phyloP scores from a whole-genome alignment of 2,329 filamentous ascomycete genomes.

The Fusarium citri region DNA sequence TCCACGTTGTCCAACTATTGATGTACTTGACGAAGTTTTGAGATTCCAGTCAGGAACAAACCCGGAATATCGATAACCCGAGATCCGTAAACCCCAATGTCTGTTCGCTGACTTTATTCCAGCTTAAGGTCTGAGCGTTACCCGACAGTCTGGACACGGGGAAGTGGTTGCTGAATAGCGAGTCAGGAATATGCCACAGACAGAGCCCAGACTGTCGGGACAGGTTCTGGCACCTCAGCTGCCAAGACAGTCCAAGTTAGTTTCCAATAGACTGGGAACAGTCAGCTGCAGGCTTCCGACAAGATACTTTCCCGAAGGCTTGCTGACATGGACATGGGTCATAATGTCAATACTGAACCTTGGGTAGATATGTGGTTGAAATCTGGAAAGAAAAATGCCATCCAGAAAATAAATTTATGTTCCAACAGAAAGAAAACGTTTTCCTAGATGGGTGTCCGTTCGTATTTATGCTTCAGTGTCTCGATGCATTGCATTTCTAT shows the following conservation, averaged over 20 bases:
- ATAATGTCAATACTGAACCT: too few species aligned
- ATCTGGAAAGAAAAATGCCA: too few species aligned
- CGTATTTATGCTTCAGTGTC: too few species aligned
- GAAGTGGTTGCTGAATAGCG: neutral
- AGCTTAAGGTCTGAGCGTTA: neutral
- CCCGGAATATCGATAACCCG: accelerated
- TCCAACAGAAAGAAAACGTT: too few species aligned
- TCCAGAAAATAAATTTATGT: too few species aligned
- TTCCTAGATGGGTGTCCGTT: too few species aligned
- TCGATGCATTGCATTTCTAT: neutral
- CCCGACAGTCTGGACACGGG: neutral
- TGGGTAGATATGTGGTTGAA: too few species aligned
- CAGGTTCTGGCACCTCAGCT: neutral
- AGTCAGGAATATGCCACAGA: neutral
- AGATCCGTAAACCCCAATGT: neutral
- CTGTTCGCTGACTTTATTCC: neutral
- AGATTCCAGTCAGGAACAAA: neutral
- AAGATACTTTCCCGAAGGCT: neutral
- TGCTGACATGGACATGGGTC: neutral
- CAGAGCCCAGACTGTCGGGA: neutral
- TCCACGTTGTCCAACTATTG: neutral
- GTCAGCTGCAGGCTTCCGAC: neutral
- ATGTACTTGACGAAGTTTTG: neutral
- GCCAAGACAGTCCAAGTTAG: neutral
- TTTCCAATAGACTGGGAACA: neutral